Percentiles rank a stretch among this genome's conserved stretches.
These are phyloP conservation scores for Vigna reflexopilosa DNA, from an alignment of 306 rosid species.

Conservation along the genomic window DNA sequence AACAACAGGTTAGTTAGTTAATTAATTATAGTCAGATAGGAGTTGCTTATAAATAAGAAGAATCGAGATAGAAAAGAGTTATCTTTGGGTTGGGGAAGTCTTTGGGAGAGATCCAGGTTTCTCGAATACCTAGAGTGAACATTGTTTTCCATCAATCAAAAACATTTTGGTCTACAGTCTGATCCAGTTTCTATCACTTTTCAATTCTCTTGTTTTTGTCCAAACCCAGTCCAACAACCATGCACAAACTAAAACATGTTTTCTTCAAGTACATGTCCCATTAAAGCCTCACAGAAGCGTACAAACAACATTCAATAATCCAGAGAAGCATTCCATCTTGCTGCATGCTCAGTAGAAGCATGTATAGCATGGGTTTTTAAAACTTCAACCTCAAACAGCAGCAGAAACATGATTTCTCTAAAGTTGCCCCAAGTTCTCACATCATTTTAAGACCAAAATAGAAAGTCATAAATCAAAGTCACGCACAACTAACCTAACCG, in stretches of 20 bases:
- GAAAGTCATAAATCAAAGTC: neutral
- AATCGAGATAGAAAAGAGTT: neutral
- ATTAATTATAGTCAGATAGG: neutral
- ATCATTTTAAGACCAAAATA: neutral
- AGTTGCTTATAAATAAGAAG: neutral
- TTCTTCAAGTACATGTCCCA: neutral
- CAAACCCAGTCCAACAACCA: neutral
- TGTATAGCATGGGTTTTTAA: too few species aligned
- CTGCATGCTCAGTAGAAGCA: neutral
- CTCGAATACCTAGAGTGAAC: neutral
- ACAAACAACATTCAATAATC: neutral
- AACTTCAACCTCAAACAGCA: slow-evolving; percentile 16
- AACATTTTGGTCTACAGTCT: neutral
- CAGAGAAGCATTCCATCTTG: neutral
- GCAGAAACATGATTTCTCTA: neutral
- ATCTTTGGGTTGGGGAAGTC: neutral
- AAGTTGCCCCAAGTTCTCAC: neutral
- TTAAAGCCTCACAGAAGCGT: neutral
- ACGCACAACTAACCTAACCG: neutral
- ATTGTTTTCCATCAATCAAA: neutral
- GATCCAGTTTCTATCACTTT: neutral
- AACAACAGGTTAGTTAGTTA: neutral
- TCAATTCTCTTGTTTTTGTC: neutral
- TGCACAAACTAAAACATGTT: neutral
- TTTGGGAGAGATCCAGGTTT: neutral